Conservation (phyloP, 2,329 filamentous ascomycete species). For the Colletotrichum tofieldiae region DNA sequence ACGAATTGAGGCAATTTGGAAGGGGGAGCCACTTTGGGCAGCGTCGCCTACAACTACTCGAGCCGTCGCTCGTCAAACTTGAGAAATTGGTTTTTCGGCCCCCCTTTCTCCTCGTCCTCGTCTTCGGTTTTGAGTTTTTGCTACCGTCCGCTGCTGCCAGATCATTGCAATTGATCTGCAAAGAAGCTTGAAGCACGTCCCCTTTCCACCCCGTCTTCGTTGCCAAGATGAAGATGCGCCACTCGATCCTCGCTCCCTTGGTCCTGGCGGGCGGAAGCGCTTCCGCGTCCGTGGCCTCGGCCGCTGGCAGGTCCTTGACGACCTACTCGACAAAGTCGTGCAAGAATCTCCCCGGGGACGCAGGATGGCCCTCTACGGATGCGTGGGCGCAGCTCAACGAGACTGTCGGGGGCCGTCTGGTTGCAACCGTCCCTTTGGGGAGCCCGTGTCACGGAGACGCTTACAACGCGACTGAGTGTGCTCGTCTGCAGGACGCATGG, state of each 20-base stretch:
- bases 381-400: slow-evolving; percentile 37
- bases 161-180: neutral
- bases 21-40: slow-evolving; percentile 13
- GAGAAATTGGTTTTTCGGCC: slow-evolving; percentile 1
- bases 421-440: slow-evolving; percentile 35
- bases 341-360: slow-evolving; percentile 40
- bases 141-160: neutral
- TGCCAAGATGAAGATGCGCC: slow-evolving; percentile 23
- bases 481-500: slow-evolving; percentile 35
- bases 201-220: slow-evolving; percentile 7
- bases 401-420: slow-evolving; percentile 35
- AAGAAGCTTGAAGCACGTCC: slow-evolving; percentile 8
- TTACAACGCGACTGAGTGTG: slow-evolving; percentile 37
- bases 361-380: slow-evolving; percentile 29
- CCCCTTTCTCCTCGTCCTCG: neutral
- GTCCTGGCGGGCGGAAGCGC: slow-evolving; percentile 13
- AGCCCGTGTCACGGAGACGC: slow-evolving; percentile 32
- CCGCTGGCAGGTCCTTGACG: neutral
- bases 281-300: slow-evolving; percentile 1
- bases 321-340: slow-evolving; percentile 18
- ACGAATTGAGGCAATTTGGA: neutral
- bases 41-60: slow-evolving; percentile 29
- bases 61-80: slow-evolving; percentile 4
- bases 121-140: neutral
- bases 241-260: slow-evolving; percentile 26